Percentiles rank a stretch among this genome's conserved stretches.
Evolutionary conservation across 169 alveolate species (phyloP).

Genomic region (Eimeria acervulina): DNA sequence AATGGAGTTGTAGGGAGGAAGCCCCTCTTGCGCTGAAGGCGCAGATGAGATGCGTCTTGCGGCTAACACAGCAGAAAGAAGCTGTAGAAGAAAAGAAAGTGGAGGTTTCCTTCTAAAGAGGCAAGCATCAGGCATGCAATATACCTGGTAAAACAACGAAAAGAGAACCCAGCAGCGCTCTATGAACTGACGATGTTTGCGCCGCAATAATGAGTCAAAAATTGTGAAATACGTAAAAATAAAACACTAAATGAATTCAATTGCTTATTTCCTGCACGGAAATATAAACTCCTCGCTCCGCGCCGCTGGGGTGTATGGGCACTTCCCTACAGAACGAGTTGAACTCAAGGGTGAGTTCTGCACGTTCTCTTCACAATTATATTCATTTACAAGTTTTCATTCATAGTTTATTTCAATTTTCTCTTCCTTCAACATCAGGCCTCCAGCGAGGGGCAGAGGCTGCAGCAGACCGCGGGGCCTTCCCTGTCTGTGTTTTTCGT

Average conservation of each 20-base stretch:
- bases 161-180: background rate
- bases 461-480: background rate
- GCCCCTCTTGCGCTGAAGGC: background rate
- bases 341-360: background rate
- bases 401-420: background rate
- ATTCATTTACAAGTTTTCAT: too few species aligned
- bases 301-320: background rate
- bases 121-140: too few species aligned
- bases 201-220: background rate
- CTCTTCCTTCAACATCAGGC: background rate
- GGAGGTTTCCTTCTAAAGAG: background rate
- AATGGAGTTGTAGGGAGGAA: background rate
- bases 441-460: background rate
- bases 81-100: background rate
- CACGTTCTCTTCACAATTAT: background rate
- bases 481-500: too few species aligned
- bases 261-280: background rate
- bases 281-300: background rate
- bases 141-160: too few species aligned
- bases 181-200: too few species aligned
- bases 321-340: background rate
- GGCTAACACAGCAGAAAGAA: background rate
- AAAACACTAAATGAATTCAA: background rate
- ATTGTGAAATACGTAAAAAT: background rate
- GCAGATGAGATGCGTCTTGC: background rate